A percentile compares a stretch with the other conserved stretches of the same genome.
phyloP scores from a whole-genome alignment of 2,329 filamentous ascomycete genomes.

The Ophiostoma perfectum region DNA sequence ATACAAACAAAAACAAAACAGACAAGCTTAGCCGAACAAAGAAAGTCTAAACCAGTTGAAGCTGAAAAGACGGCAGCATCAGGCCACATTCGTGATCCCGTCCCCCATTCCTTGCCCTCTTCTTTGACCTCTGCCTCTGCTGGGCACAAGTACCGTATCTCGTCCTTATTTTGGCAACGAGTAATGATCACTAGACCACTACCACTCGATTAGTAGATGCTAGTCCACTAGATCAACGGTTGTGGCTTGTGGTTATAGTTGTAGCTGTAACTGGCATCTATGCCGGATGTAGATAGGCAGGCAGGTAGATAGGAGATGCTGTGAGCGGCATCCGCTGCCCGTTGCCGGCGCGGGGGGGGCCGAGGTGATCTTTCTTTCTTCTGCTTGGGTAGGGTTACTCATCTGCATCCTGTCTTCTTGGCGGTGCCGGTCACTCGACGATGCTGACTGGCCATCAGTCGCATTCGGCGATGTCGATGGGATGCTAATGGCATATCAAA shows the following conservation, averaged over 20 bases:
- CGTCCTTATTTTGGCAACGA: neutral
- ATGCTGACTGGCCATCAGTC: too few species aligned
- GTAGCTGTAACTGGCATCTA: neutral
- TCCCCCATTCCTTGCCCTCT: neutral
- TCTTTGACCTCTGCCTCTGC: neutral
- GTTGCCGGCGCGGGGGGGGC: neutral
- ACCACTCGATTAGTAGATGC: neutral
- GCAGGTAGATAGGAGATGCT: too few species aligned
- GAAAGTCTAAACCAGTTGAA: too few species aligned
- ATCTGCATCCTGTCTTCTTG: neutral
- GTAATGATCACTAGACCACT: neutral
- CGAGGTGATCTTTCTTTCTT: neutral
- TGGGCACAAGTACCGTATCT: neutral
- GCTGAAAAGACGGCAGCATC: too few species aligned
- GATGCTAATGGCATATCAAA: too few species aligned
- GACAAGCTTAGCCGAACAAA: too few species aligned
- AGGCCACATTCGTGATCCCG: too few species aligned
- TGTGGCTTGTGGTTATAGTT: neutral
- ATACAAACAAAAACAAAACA: too few species aligned
- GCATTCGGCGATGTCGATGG: too few species aligned
- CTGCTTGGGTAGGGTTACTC: neutral
- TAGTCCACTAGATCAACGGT: neutral
- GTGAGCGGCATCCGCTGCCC: neutral
- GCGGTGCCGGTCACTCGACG: too few species aligned
- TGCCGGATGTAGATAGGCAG: neutral